phyloP scores from a whole-genome alignment of 2,329 filamentous ascomycete genomes.

The Verticillium nonalfalfae region DNA sequence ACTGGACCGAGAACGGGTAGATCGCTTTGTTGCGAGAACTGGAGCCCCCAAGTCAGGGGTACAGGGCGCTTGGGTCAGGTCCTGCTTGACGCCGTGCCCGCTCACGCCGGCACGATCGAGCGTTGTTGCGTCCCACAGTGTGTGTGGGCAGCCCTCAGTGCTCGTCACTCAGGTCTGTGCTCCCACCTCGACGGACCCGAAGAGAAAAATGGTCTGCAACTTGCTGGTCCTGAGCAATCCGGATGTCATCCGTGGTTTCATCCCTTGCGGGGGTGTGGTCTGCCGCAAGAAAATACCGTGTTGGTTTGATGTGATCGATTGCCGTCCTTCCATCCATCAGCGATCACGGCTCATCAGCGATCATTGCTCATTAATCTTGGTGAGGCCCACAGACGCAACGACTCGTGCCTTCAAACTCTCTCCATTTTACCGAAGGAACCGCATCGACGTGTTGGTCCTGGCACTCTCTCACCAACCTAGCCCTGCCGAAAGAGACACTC shows the following conservation, averaged over 20 bases:
- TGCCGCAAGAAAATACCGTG: neutral
- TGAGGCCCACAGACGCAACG: neutral
- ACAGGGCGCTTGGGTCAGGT: neutral
- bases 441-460: neutral
- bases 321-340: neutral
- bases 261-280: constrained; percentile 4
- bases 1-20: neutral
- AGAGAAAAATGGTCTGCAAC: neutral
- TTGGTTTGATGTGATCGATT: neutral
- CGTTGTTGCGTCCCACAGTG: neutral
- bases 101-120: neutral
- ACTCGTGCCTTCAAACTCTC: neutral
- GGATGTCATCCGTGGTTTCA: constrained; percentile 11
- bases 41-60: neutral
- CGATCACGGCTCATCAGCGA: neutral
- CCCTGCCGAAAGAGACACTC: neutral
- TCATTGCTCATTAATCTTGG: neutral
- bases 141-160: neutral
- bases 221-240: constrained; percentile 1
- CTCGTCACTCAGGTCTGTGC: constrained; percentile 9
- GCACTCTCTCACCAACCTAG: neutral
- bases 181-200: neutral
- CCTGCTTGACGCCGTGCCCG: neutral
- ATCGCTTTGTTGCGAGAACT: neutral
- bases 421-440: neutral